Base-by-base conservation (phyloP, 1,284 basidiomycete genomes). In the Blastosporella zonata region DNA sequence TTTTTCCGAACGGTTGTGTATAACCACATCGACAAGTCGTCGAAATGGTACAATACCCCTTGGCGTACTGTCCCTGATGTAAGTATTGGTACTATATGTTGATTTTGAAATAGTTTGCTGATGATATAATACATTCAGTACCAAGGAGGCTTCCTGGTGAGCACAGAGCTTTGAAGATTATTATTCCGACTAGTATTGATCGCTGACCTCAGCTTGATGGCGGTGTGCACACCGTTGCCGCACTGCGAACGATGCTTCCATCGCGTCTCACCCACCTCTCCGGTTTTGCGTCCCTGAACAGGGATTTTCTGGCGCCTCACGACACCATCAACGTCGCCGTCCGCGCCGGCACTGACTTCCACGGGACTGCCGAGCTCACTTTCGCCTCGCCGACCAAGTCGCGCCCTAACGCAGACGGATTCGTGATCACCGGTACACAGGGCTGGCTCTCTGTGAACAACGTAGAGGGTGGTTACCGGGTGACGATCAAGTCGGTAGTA, bases 51-150 rank as follows among this genome's bases (percentile, higher is more conserved):
- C 65, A 84, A 87, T 40, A 91, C 88, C 0, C 78, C 82, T 22
- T 93, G 89, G 90, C 74, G 90, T 38, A 90, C 84, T 2, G 69
- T 88, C 46, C 89, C 90, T n/a, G 84, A 87, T 47, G 86, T 87
- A 58, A 62, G 82, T 73, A 7, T 2, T 34, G 33, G 46, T 49
- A 45, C 3, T 39, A 37, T 41, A 42, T 46, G 33, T 35, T 35
- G n/a, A n/a, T n/a, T n/a, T n/a, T n/a, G n/a, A n/a, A n/a, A n/a
- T n/a, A n/a, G n/a, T n/a, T n/a, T n/a, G n/a, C n/a, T n/a, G n/a
- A 34, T 12, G 22, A 17, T 2, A 44, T 53, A n/a, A 43, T 27
- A 2, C 20, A 5, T 13, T 6, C 9, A 90, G 81, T 91, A 91
- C 61, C 89, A 92, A 71, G 89, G 90, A 27, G 89, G 88, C 35